A percentile compares a stretch with the other conserved stretches of the same genome.
phyloP scores from a whole-genome alignment of 202 grass and related monocot genomes.

The Thinopyrum obtusiflorum region DNA sequence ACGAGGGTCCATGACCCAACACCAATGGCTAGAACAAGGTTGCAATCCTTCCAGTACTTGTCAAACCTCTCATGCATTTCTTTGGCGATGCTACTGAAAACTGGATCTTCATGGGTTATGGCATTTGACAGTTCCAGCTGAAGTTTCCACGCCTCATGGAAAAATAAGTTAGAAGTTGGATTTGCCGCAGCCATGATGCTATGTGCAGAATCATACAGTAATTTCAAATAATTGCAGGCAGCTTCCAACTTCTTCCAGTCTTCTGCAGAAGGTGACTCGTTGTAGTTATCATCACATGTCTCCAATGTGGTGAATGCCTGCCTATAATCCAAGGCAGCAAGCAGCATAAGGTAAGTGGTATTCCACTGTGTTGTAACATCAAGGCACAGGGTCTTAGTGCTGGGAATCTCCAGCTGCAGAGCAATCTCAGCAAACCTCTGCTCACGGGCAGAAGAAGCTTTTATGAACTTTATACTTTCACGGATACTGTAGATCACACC shows the following conservation, averaged over 20 bases:
- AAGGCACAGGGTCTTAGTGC: conserved; percentile 68
- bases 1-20: conserved; percentile 96
- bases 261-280: conserved; percentile 79
- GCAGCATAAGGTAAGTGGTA: conserved; percentile 90
- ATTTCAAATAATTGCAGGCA: conserved; percentile 63
- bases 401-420: conserved; percentile 70
- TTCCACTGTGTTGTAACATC: conserved; percentile 96
- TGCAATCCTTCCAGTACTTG: conserved; percentile 98
- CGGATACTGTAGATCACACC: conserved; percentile 92
- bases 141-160: conserved; percentile 96
- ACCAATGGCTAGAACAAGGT: conserved; percentile 80
- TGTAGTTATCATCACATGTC: conserved; percentile 92
- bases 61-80: conserved; percentile 95
- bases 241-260: conserved; percentile 94
- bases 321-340: conserved; percentile 87
- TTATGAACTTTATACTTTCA: conserved; percentile 96
- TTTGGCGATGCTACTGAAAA: conserved; percentile 68
- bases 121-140: conserved; percentile 74
- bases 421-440: conserved; percentile 90
- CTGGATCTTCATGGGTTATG: conserved; percentile 49
- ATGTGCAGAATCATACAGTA: conserved; percentile 81
- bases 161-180: conserved; percentile 84
- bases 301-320: conserved; percentile 71
- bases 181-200: conserved; percentile 64
- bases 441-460: conserved; percentile 77